Conservation (phyloP, 179 eudicot species). For the Silene noctiflora region DNA sequence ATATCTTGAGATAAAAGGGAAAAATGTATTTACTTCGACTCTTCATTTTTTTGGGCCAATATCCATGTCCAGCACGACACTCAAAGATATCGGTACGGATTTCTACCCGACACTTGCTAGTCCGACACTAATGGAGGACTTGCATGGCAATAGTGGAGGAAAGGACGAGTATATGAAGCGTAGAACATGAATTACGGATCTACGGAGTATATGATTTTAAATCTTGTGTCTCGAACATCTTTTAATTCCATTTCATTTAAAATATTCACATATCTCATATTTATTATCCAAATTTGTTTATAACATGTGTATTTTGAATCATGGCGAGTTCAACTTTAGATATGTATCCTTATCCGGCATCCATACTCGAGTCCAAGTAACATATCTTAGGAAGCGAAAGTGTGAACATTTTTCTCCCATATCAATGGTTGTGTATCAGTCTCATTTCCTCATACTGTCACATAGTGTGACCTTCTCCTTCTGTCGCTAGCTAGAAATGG, state of each 20-base stretch:
- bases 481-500: too few relatives aligned
- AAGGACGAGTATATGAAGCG: background rate
- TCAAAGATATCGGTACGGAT: too few relatives aligned
- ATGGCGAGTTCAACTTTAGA: too few relatives aligned
- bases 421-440: too few relatives aligned
- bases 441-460: too few relatives aligned
- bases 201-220: background rate
- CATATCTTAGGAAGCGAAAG: too few relatives aligned
- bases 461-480: too few relatives aligned
- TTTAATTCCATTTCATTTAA: background rate
- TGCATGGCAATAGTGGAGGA: background rate
- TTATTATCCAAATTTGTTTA: background rate
- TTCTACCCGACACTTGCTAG: background rate
- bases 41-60: background rate
- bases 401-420: too few relatives aligned
- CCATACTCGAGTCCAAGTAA: too few relatives aligned
- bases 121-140: background rate
- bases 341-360: too few relatives aligned
- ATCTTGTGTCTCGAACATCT: background rate
- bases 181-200: background rate
- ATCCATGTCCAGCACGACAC: background rate
- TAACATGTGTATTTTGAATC: background rate
- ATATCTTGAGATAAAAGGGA: conserved; percentile 41
- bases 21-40: background rate
- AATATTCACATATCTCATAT: background rate